A percentile compares a stretch with the other conserved stretches of the same genome.
Evolutionary conservation across 2,329 filamentous ascomycete species (phyloP).

Genomic region (Talaromyces verruculosus): DNA sequence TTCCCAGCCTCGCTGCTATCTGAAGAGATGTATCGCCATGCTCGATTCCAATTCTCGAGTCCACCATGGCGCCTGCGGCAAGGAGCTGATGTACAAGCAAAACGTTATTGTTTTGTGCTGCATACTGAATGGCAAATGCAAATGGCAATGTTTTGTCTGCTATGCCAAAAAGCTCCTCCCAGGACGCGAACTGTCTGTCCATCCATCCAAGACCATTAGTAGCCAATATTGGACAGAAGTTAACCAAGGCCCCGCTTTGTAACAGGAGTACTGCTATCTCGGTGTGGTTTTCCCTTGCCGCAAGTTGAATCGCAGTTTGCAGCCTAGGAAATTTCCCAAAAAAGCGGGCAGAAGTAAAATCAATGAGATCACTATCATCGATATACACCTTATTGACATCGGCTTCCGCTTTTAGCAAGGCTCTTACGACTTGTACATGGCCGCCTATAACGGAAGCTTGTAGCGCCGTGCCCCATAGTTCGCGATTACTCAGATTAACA

Average conservation of each 20-base stretch:
- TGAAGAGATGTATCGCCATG: not conserved
- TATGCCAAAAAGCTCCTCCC: not conserved
- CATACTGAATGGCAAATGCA: not conserved
- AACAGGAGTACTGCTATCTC: not conserved
- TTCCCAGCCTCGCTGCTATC: not conserved
- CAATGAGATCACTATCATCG: no score
- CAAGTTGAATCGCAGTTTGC: not conserved
- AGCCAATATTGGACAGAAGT: not conserved
- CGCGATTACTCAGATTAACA: not conserved
- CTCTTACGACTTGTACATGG: not conserved
- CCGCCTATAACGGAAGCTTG: not conserved
- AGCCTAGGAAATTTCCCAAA: not conserved
- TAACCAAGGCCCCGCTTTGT: not conserved
- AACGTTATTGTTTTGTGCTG: not conserved
- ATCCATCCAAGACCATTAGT: not conserved
- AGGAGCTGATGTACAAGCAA: not conserved
- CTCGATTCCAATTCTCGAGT: not conserved
- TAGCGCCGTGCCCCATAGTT: not conserved
- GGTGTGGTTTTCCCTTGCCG: not conserved
- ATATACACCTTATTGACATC: not conserved
- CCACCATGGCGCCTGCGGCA: not conserved
- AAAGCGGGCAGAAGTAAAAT: not conserved
- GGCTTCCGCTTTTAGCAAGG: not conserved
- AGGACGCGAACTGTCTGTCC: not conserved
- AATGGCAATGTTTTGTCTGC: not conserved